phyloP scores from a whole-genome alignment of 2,329 filamentous ascomycete species.

The Colletotrichum limetticola region DNA sequence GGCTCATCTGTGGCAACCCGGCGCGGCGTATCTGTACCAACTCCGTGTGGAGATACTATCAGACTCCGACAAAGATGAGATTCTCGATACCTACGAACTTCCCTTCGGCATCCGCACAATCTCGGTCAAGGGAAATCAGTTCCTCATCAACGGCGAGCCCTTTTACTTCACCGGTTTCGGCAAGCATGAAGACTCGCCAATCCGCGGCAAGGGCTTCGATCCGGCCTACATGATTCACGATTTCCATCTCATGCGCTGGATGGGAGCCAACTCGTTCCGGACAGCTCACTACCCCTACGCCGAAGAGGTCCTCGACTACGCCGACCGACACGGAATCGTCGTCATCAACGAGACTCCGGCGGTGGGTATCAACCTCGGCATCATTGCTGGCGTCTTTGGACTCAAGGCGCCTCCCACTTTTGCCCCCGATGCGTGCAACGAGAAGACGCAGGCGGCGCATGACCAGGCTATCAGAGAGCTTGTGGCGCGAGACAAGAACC shows the following conservation, averaged over 20 bases:
- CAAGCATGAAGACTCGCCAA: conserved; percentile 41
- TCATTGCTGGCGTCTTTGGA: conserved; percentile 33
- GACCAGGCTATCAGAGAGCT: conserved; percentile 40
- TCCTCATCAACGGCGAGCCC: conserved; percentile 42
- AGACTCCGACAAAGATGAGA: not conserved
- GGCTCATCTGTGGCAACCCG: conserved; percentile 41
- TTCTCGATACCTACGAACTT: conserved; percentile 39
- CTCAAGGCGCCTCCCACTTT: conserved; percentile 31
- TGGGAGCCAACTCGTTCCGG: conserved; percentile 45
- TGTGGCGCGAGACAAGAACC: conserved; percentile 41
- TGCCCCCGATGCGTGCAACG: conserved; percentile 36
- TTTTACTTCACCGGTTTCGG: conserved; percentile 46
- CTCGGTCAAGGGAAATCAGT: conserved; percentile 36
- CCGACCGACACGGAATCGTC: conserved; percentile 43
- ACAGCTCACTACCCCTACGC: conserved; percentile 45
- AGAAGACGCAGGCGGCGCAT: conserved; percentile 37
- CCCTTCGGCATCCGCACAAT: conserved; percentile 39
- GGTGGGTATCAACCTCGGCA: conserved; percentile 40
- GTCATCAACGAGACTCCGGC: conserved; percentile 43
- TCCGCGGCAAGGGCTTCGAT: conserved; percentile 44
- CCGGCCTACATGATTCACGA: conserved; percentile 45
- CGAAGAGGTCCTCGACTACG: conserved; percentile 42
- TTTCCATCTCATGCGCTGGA: conserved; percentile 43
- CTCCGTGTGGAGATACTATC: conserved; percentile 37
- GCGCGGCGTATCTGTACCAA: conserved; percentile 42